Evolutionary conservation across 805 yeast genomes (phyloP).

Genomic region (Tetrapisispora namnaoensis): DNA sequence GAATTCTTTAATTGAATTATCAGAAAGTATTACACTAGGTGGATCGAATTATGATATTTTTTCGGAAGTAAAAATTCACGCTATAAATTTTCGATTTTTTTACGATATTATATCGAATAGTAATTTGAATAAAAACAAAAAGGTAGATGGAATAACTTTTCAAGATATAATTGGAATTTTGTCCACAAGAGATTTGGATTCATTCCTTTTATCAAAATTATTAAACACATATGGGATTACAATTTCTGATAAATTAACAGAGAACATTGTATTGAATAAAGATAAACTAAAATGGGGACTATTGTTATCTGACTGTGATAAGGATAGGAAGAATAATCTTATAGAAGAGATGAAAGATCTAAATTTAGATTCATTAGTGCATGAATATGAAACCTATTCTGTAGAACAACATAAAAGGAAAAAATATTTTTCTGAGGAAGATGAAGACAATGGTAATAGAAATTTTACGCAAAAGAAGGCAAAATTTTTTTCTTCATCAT

Average conservation of each 20-base stretch:
- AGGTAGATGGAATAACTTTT: too few relatives aligned
- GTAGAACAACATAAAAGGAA: neutral
- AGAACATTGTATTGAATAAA: slow-evolving; percentile 39
- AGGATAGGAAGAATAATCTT: slow-evolving; percentile 30
- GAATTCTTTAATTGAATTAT: too few relatives aligned
- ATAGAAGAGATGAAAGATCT: slow-evolving; percentile 36
- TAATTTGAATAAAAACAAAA: neutral
- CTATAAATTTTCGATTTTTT: neutral
- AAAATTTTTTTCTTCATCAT: slow-evolving; percentile 12
- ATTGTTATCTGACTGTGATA: slow-evolving; percentile 33
- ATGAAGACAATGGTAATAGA: neutral
- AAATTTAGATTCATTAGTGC: slow-evolving; percentile 34
- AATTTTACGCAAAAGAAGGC: neutral
- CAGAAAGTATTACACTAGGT: slow-evolving; percentile 1
- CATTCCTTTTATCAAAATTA: neutral
- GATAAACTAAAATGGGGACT: slow-evolving; percentile 41
- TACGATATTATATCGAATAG: neutral
- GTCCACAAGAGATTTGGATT: neutral
- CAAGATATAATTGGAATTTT: neutral
- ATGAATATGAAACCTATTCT: slow-evolving; percentile 26
- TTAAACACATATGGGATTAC: neutral
- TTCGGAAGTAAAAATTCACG: neutral
- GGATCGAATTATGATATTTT: slow-evolving; percentile 9
- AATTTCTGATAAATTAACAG: neutral
- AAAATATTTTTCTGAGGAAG: neutral